Evolutionary conservation across 2,329 filamentous ascomycete genomes (phyloP), one percentile per base, ranked within the genome.

Genomic region (Trichoderma sp.): DNA sequence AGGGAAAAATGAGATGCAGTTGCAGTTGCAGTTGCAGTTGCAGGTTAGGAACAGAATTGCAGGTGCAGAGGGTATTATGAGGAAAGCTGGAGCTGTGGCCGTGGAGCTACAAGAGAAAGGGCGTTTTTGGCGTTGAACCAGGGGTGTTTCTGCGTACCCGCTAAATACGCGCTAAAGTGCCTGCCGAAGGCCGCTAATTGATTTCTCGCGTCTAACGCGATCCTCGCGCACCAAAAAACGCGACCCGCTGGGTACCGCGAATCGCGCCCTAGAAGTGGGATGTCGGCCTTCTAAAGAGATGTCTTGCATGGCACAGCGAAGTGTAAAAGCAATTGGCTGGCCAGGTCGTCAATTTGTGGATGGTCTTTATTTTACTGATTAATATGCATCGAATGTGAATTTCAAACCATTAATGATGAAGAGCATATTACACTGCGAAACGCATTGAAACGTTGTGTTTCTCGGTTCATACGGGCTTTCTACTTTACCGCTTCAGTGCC

Each of bases 161-260:
- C 47, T 49, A 49, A 49, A 29, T 37, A n/a, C 57, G 40, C 57
- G 57, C 57, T 21, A 59, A 31, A n/a, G 21, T 37, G 47, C 40
- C 52, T 31, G 37, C 59, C 37, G 43, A 49, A 43, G 40, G 19
- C 52, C 62, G 52, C 37, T 14, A 24, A 47, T 75, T 29, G 27
- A 43, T 37, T 49, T 49, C 35, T 57, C 62, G 62, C 62, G 62
- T 64, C 61, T 47, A 52, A 67, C 64, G 64, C 64, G 64, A 21
- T 61, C 57, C 70, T 70, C 71, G 72, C 71, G 70, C 70, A 16
- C 40, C 19, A 68, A 60, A 66, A 35, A 70, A 72, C 71, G 68
- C 63, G 53, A 24, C 47, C n/a, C n/a, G 47, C 47, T 43, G 40
- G 40, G n/a, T 16, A 55, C 49, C 49, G 33, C 27, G 61, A 24